Evolutionary conservation across 2,329 filamentous ascomycete species (phyloP), one percentile per base, ranked within the genome.

Genomic region (Botrytis hyacinthi): DNA sequence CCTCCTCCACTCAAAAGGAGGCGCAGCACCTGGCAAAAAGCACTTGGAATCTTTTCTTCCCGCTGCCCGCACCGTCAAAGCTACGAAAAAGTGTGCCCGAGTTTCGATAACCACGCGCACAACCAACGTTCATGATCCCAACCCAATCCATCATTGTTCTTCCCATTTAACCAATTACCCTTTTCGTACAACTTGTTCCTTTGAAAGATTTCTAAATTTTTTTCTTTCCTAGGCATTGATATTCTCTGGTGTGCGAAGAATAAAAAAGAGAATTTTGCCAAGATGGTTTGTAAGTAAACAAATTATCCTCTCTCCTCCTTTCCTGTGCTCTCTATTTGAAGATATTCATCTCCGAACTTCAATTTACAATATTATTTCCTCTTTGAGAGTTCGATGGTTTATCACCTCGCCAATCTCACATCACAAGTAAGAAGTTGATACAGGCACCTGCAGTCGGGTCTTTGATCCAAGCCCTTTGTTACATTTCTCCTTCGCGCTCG

Each of bases 231-330:
- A 40, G n/a, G 65, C 65, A 32, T 42, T 54, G 59, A 18, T 2
- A n/a, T 20, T 57, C 65, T 48, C 51, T 12, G 3, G 1, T 68
- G 16, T 68, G 16, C 12, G 14, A 42, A 57, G 12, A 42, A 16
- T 5, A 42, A 42, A 42, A 18, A 54, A 40, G 46, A 54, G 35
- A 60, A 42, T 20, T 57, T 22, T 73, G 74, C 73, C 71, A 77
- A 74, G 73, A 77, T 77, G 76, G 73, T 76, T 57, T 75, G 76
- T 77, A 73, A 77, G 76, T 77, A 32, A 54, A 46, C 59, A 54
- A 72, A 51, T 67, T 67, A 67, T 67, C 61, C 44, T 37, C n/a
- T 14, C 29, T 59, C 51, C 40, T 35, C 20, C 62, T 67, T 62
- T 65, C 70, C n/a, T 62, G 61, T 7, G 82, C 83, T 29, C 10